phyloP scores from a whole-genome alignment of 768 basidiomycete species.

The Naganishia kalamii region DNA sequence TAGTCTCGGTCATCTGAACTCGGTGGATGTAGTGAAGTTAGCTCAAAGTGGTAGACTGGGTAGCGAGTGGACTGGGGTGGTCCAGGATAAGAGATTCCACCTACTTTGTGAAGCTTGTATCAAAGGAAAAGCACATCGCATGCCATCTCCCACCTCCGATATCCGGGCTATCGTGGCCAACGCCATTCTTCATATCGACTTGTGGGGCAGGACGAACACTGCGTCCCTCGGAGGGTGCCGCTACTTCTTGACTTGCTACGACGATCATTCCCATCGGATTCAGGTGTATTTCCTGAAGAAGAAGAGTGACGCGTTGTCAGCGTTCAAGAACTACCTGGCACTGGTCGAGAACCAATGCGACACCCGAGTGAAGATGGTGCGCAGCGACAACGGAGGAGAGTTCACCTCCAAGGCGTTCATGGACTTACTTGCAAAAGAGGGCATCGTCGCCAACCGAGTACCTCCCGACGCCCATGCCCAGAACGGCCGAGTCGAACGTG shows the following conservation, averaged over 20 bases:
- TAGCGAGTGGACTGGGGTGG: not conserved
- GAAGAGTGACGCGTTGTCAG: conserved; percentile 6
- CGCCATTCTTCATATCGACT: not conserved
- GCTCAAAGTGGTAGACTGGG: not conserved
- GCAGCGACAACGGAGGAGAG: conserved; percentile 26
- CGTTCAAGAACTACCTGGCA: not conserved
- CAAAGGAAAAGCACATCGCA: not conserved
- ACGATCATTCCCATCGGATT: not conserved
- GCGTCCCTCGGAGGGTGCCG: not conserved
- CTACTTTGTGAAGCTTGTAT: conserved; percentile 3
- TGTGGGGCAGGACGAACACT: not conserved
- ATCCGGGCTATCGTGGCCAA: not conserved
- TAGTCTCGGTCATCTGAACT: conserved; percentile 1
- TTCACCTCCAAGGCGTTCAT: conserved; percentile 21
- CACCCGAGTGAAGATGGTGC: conserved; percentile 18
- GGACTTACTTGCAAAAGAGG: not conserved
- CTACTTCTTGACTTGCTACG: conserved; percentile 13
- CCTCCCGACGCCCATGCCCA: conserved; percentile 28
- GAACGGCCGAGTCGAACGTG: conserved; percentile 29
- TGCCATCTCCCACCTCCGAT: not conserved
- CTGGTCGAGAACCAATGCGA: conserved; percentile 6
- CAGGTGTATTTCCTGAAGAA: not conserved
- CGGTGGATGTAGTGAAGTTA: not conserved
- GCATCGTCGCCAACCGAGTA: not conserved
- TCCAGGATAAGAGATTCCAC: not conserved